Base-by-base conservation (phyloP, 441 rosid species). In the Bruguiera hainesii region DNA sequence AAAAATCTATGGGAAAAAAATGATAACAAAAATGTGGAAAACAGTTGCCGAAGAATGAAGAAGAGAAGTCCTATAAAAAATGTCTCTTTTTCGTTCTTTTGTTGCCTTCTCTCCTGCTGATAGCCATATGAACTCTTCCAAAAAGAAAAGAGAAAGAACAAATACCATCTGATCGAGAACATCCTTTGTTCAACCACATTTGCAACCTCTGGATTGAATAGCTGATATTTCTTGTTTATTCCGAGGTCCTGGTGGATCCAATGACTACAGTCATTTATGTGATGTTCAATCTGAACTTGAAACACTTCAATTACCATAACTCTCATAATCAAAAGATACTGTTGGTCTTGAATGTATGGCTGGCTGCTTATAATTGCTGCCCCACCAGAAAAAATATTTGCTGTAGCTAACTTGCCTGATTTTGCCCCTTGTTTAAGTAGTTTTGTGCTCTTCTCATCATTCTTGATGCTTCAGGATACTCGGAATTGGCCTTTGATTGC, bases 401-500 rank as follows among this genome's bases (percentile, higher is more conserved):
- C 18, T 11, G 48, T 42, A 11, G 48, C 48, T 42, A 11, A 42
- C 48, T 13, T 42, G 5, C 48, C 48, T 3, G 15, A 11, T 42
- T 42, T 11, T 42, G 18, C 31, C 5, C 29, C 18, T 49, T 49
- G 3, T 6, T 19, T 39, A 23, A 33, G 63, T 39, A 29, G 7
- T 31, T 35, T 33, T 53, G 5, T 68, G 20, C n/a, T 46, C n/a
- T 50, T 52, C 33, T 58, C 11, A 21, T 61, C 62, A 64, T 72
- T 66, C n/a, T 72, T 70, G 61, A 63, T 72, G 61, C 71, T 78
- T 70, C 82, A 94, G 99, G 83, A 94, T 74, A 82, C 89, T 39
- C 10, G 53, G 65, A 84, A 80, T 60, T 94, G 98, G 99, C 99
- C 99, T 61, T 69, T 94, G 69, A 69, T 91, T 78, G 88, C 81